These are phyloP conservation scores for Hypomontagnella monticulosa DNA, from an alignment of 495 filamentous ascomycete genomes.

Conservation along the genomic window DNA sequence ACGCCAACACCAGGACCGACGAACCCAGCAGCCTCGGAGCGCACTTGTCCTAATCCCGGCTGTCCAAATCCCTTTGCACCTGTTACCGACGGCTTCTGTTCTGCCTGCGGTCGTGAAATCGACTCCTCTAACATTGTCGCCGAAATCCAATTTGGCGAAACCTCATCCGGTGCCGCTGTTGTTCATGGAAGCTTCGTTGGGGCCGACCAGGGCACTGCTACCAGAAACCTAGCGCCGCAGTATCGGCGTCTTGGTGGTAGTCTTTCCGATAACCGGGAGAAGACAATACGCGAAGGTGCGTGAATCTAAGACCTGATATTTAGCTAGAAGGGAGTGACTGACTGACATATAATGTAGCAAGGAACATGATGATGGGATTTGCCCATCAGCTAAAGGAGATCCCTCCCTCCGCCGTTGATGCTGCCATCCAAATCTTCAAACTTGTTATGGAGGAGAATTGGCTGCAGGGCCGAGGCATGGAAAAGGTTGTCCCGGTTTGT, in stretches of 20 bases:
- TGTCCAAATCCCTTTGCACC: slow-evolving; percentile 46
- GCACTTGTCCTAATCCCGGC: slow-evolving; percentile 42
- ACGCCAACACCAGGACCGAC: slow-evolving; percentile 23
- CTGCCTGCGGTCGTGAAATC: slow-evolving; percentile 82
- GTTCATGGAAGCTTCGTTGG: slow-evolving; percentile 89
- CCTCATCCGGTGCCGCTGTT: slow-evolving; percentile 81
- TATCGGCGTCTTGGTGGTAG: slow-evolving; percentile 54
- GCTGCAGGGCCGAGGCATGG: slow-evolving; percentile 85
- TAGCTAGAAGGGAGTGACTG: background rate
- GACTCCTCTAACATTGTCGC: slow-evolving; percentile 87
- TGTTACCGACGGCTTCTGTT: slow-evolving; percentile 71
- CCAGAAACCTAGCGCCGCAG: slow-evolving; percentile 60
- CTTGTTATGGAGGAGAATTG: slow-evolving; percentile 82
- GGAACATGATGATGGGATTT: slow-evolving; percentile 55
- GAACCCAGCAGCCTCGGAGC: slow-evolving; percentile 26
- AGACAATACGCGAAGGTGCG: slow-evolving; percentile 72
- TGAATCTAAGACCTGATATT: slow-evolving; percentile 1
- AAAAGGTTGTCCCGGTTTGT: slow-evolving; percentile 83
- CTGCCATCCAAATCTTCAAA: slow-evolving; percentile 77
- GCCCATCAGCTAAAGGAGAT: slow-evolving; percentile 62
- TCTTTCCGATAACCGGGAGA: slow-evolving; percentile 66
- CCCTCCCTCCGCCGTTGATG: slow-evolving; percentile 65
- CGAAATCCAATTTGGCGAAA: slow-evolving; percentile 90
- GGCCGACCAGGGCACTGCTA: slow-evolving; percentile 72
- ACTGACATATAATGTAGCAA: slow-evolving; percentile 41